phyloP scores from a whole-genome alignment of 805 yeast species.

The Wickerhamiella occidentalis region DNA sequence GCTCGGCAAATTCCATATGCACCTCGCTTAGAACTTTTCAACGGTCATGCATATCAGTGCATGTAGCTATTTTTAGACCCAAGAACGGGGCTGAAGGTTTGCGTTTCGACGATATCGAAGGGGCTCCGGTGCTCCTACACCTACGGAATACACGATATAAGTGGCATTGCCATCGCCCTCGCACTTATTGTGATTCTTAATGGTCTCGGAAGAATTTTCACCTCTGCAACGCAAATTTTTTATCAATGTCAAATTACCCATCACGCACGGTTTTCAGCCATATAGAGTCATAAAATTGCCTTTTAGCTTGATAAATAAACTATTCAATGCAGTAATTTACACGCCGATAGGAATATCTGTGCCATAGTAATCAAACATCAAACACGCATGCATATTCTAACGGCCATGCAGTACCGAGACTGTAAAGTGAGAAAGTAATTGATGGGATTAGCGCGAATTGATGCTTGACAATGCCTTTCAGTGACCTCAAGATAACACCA shows the following conservation, averaged over 20 bases:
- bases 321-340: neutral
- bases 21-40: neutral
- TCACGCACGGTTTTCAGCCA: no score
- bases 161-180: neutral
- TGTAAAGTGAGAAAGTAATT: neutral
- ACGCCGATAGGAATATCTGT: neutral
- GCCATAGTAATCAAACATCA: neutral
- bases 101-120: neutral
- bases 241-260: neutral
- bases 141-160: neutral
- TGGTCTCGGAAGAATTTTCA: neutral
- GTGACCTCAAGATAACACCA: no score
- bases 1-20: conserved; percentile 1
- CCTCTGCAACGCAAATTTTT: neutral
- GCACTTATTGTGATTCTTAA: no score
- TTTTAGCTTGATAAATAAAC: neutral
- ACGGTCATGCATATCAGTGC: neutral
- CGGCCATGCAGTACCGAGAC: conserved; percentile 3
- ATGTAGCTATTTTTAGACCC: neutral
- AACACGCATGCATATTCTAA: neutral
- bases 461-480: no score
- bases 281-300: neutral
- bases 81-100: neutral
- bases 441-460: no score
- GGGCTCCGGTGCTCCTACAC: no score